Evolutionary conservation across 495 filamentous ascomycete genomes (phyloP).

Genomic region (Bryoglossum gracile): DNA sequence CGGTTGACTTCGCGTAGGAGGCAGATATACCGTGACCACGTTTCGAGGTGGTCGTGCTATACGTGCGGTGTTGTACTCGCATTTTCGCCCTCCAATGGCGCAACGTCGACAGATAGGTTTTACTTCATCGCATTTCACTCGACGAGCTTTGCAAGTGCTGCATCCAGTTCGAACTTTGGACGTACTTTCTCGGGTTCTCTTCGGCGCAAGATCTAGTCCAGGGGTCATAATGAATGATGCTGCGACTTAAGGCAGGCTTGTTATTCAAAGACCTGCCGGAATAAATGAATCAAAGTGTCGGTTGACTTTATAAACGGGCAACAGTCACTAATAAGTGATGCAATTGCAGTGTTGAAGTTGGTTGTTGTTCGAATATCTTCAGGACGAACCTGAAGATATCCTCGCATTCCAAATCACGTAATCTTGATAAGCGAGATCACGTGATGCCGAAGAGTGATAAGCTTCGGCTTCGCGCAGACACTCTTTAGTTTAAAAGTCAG

Average conservation of each 20-base stretch:
- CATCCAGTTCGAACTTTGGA: slow-evolving; percentile 7
- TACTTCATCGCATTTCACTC: slow-evolving; percentile 51
- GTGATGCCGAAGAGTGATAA: too few relatives aligned
- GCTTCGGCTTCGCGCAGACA: too few relatives aligned
- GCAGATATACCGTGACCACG: slow-evolving; percentile 25
- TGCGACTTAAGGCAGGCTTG: slow-evolving; percentile 4
- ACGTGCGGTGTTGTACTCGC: slow-evolving; percentile 42
- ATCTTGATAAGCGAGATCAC: too few relatives aligned
- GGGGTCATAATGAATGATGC: slow-evolving; percentile 11
- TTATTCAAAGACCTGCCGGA: slow-evolving; percentile 2
- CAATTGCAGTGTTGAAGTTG: too few relatives aligned
- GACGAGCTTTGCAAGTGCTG: slow-evolving; percentile 24
- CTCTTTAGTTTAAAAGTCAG: too few relatives aligned
- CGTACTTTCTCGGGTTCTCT: slow-evolving; percentile 15
- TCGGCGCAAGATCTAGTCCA: slow-evolving; percentile 7
- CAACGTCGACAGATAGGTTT: slow-evolving; percentile 46
- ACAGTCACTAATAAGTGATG: too few relatives aligned
- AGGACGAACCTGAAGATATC: too few relatives aligned
- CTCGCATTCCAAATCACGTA: too few relatives aligned
- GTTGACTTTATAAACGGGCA: too few relatives aligned
- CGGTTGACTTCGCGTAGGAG: slow-evolving; percentile 11
- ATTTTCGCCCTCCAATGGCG: slow-evolving; percentile 40
- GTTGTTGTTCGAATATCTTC: too few relatives aligned
- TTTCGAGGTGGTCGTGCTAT: slow-evolving; percentile 9
- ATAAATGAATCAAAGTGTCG: too few relatives aligned